phyloP scores from a whole-genome alignment of 805 yeast genomes.

The Saccharomyces kudriavzevii region DNA sequence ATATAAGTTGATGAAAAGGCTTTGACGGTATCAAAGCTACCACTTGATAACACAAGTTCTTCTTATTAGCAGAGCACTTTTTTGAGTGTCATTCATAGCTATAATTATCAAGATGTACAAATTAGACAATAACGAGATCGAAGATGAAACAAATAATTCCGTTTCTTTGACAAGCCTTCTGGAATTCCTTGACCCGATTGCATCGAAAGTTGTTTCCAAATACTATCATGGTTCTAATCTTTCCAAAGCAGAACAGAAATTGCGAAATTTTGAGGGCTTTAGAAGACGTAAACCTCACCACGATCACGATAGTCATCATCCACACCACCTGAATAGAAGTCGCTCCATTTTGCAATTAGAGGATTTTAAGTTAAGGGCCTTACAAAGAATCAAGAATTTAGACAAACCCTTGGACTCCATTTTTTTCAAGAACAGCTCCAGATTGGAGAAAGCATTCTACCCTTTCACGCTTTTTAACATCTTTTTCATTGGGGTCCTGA shows the following conservation, averaged over 20 bases:
- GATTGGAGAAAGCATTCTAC: slow-evolving; percentile 72
- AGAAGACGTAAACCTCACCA: not conserved
- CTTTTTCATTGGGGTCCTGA: slow-evolving; percentile 62
- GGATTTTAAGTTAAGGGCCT: slow-evolving; percentile 16
- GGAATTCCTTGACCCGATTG: slow-evolving; percentile 26
- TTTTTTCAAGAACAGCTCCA: slow-evolving; percentile 35
- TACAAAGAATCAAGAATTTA: slow-evolving; percentile 17
- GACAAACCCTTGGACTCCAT: slow-evolving; percentile 26
- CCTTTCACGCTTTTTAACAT: slow-evolving; percentile 62
- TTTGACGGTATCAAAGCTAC: not conserved
- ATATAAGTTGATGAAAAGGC: not conserved
- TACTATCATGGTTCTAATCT: slow-evolving; percentile 4
- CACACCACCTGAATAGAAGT: slow-evolving; percentile 8
- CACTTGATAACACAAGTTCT: not conserved
- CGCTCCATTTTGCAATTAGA: slow-evolving; percentile 12
- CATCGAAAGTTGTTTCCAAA: slow-evolving; percentile 18
- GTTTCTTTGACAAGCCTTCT: slow-evolving; percentile 16
- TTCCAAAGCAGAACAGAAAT: not conserved
- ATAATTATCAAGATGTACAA: not conserved
- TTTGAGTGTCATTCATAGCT: not conserved
- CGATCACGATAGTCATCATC: not conserved
- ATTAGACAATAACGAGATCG: not conserved
- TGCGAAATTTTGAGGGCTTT: not conserved
- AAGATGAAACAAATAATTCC: not conserved
- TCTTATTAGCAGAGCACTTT: not conserved